Conservation (phyloP, 2,329 filamentous ascomycete genomes). For the Parafenestella ontariensis region DNA sequence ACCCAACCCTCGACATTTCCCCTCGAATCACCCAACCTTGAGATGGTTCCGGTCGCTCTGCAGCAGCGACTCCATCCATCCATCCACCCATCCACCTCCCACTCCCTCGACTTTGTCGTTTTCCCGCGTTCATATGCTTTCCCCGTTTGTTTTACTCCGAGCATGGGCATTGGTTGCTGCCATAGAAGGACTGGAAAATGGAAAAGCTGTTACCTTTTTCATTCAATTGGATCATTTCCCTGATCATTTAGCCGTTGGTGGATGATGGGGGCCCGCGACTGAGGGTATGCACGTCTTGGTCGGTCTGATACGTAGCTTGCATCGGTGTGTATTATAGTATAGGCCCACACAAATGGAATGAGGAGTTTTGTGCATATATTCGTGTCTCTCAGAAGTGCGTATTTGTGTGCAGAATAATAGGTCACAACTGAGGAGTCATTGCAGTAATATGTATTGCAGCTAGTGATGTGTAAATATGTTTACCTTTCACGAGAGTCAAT, state of each 20-base stretch:
- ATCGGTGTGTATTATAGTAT: constrained; percentile 47
- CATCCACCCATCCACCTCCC: constrained; percentile 5
- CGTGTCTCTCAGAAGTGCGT: background rate
- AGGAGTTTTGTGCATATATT: constrained; percentile 16
- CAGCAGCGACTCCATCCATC: constrained; percentile 21
- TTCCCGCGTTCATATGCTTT: background rate
- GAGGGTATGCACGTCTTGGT: no score
- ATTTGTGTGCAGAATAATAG: no score
- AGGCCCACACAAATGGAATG: constrained; percentile 33
- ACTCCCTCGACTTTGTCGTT: constrained; percentile 13
- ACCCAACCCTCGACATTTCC: constrained; percentile 14
- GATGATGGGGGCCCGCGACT: no score
- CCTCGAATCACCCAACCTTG: no score
- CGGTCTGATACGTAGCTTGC: constrained; percentile 20
- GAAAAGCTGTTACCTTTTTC: constrained; percentile 31
- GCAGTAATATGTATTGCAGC: no score
- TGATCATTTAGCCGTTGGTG: no score
- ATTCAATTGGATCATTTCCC: constrained; percentile 19
- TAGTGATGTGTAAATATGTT: no score
- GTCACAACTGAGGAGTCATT: no score
- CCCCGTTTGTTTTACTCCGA: background rate
- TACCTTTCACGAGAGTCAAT: no score
- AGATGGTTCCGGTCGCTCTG: no score
- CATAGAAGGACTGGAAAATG: constrained; percentile 22
- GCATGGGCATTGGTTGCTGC: constrained; percentile 2